Base-by-base conservation (phyloP, 192 early-diverging fungal species). In the Umbelopsis isabellina region DNA sequence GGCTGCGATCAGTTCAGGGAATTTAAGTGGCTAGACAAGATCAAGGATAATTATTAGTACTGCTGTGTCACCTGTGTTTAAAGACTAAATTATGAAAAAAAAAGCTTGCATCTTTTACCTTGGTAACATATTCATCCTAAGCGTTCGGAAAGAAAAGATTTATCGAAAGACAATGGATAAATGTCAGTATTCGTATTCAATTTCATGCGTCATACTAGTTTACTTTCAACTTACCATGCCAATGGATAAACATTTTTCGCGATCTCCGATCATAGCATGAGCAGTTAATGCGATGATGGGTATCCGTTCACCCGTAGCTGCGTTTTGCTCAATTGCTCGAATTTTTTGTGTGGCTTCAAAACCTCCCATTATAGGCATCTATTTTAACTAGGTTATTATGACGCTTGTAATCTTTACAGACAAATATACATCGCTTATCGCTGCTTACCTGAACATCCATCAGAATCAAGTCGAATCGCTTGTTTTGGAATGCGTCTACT, bases 341-440 rank as follows among this genome's bases (percentile, higher is more conserved):
- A 95, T 95, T 68, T 84, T 82, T 72, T 90, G 87, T 8, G 94
- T 94, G 11, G 91, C 91, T 81, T 95, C 92, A 61, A 93, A 94
- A 25, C 94, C 94, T 49, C 91, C 92, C 91, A 95, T 94, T 46
- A 94, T 85, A 0, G 94, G 94, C 94, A 95, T 93, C 82, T 71
- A 44, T 4, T 16, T 75, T 74, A 58, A 27, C 27, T 16, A 30
- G 3, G 16, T 35, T 2, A 61, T 35, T 16, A 12, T 2, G 1
- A 18, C 27, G 27, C 25, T 30, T 33, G 13, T 30, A 35, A 35
- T 25, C 25, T n/a, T n/a, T n/a, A 16, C 30, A 10, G 48, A 21
- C 18, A 16, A 69, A 21, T 64, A 64, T 64, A 0, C 1, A 3
- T 16, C 16, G 61, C 27, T n/a, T 41, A 65, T 65, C 2, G 10